These are phyloP conservation scores for Senna tora DNA, from an alignment of 306 rosid genomes.

Conservation along the genomic window DNA sequence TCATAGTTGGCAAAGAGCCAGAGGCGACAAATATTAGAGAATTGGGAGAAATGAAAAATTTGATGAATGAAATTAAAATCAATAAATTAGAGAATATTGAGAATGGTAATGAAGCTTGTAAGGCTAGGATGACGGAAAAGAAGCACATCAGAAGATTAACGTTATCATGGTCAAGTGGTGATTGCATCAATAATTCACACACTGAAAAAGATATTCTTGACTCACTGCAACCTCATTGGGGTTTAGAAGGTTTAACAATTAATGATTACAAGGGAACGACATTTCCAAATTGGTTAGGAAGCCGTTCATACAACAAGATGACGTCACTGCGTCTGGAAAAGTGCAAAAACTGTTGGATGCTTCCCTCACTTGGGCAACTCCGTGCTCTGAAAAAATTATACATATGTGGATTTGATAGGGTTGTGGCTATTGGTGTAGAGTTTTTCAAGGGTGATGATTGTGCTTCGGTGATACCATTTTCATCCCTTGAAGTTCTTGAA, in stretches of 20 bases:
- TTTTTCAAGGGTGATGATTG: neutral
- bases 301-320: constrained; percentile 6
- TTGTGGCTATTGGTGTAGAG: neutral
- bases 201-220: constrained; percentile 7
- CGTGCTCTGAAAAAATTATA: neutral
- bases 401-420: neutral
- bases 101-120: neutral
- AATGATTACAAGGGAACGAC: neutral
- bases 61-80: neutral
- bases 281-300: constrained; percentile 19
- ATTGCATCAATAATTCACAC: too few relatives aligned
- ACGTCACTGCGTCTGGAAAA: rapidly evolving
- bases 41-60: constrained; percentile 1
- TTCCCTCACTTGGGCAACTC: constrained; percentile 29
- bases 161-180: neutral
- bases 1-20: neutral
- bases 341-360: constrained; percentile 8
- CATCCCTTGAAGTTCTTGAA: neutral
- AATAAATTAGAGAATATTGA: neutral
- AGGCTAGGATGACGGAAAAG: constrained; percentile 7
- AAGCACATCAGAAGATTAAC: neutral
- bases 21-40: neutral
- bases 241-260: neutral
- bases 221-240: constrained; percentile 7
- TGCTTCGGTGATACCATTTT: neutral